Base-by-base conservation (phyloP, 805 yeast species). In the Candida rishiriensis region DNA sequence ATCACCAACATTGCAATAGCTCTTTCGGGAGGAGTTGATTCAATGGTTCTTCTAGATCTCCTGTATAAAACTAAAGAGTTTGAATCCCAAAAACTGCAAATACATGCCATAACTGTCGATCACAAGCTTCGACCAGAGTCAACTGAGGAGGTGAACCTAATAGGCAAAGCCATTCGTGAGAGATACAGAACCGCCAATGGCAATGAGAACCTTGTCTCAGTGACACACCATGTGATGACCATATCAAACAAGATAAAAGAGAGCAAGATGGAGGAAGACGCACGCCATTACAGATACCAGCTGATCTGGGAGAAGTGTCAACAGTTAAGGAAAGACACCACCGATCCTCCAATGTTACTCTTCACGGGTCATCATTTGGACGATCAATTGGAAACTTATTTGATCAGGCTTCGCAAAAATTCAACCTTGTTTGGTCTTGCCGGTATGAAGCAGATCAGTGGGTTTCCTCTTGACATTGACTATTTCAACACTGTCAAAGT, bases 11-110 rank as follows among this genome's bases (percentile, higher is more conserved):
- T 41, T 9, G 36, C 36, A 10, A 11, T 86, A 14, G 88, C 89
- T 0, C 72, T 86, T 1, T 81, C 88, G 13, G 95, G 95, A 1
- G 95, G 95, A 1, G 88, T 83, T 0, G 95, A 86, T 57, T 85
- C 93, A 1, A 80, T 85, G 79, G 81, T 85, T 12, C 59, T 86
- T 36, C 70, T 85, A 0, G 72, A 73, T 50, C 64, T 84, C 15
- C 59, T 82, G 4, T 46, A 69, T 10, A 44, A 41, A 3, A 48
- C 64, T 38, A 54, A 61, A 7, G 55, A 65, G 2, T 46, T 52
- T 1, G 29, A 47, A 21, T 34, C 37, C 9, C 28, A 31, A 1
- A 29, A 40, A n/a, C 28, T 50, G 2, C 42, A 62, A 17, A 59
- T 80, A 1, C 60, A 62, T 41, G 87, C 88, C 3, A 67, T 83